Evolutionary conservation across 2,329 filamentous ascomycete species (phyloP), one percentile per base, ranked within the genome.

Genomic region (Balansia obtecta): DNA sequence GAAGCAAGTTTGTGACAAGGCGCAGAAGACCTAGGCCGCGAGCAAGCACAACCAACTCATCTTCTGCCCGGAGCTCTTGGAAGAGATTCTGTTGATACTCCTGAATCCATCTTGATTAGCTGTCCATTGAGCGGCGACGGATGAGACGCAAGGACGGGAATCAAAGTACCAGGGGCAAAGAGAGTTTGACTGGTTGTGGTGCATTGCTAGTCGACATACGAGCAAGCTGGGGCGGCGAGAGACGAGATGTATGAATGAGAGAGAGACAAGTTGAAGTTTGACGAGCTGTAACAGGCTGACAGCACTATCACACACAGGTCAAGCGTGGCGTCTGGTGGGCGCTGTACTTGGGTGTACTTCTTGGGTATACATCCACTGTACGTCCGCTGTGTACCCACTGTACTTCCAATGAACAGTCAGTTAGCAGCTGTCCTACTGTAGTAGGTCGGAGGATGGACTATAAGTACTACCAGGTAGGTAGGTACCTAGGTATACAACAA

Each of bases 21-120:
- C 89, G 88, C 65, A 96, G 80, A 44, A 97, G 82, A 59, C 93
- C 93, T 45, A 98, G 83, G 58, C 93, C 93, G 49, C 88, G 86
- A 41, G 91, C 93, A 50, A 97, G 79, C 50, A 98, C 77, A 60
- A 97, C 85, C 56, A 98, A 83, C 68, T 94, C 86, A 86, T 98
- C 93, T 71, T 96, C 87, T 54, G 82, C 74, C 55, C 88, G 85
- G 57, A 95, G 81, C 70, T 93, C 86, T 65, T 86, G 88, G 72
- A 97, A 97, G 61, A 97, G 81, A 62, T 88, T 85, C 72, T 97
- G 90, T 72, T 98, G 93, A 68, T 94, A 98, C 75, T 89, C 76
- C 82, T 85, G n/a, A 27, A 50, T 3, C 22, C 0, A 34, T 11
- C 12, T 18, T 40, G 16, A 13, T 53, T 18, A 51, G 51, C 40